Evolutionary conservation across 305 asterid genomes (phyloP).

Genomic region (Fraxinus baroniana): DNA sequence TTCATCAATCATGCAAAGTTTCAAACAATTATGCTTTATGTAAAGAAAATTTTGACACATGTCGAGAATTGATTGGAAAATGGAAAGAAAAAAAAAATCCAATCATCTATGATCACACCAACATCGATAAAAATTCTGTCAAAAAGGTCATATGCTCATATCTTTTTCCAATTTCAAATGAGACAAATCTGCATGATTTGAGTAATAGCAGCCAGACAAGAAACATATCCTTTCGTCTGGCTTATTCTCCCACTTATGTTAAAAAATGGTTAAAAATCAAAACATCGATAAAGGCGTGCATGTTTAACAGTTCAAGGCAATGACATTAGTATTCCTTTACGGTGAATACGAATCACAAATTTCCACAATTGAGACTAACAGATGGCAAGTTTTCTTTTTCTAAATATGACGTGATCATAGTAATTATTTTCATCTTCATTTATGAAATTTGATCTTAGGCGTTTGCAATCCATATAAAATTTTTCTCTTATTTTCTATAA

Average conservation of each 20-base stretch:
- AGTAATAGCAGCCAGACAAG: neutral
- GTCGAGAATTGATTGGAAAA: no score
- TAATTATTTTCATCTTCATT: no score
- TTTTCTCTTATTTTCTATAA: no score
- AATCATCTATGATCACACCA: no score
- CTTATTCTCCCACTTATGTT: neutral
- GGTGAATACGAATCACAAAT: neutral
- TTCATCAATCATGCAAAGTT: neutral
- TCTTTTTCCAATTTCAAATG: neutral
- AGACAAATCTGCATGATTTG: neutral
- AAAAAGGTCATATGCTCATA: no score
- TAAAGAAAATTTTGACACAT: no score
- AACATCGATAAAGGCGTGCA: neutral
- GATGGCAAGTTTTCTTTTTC: neutral
- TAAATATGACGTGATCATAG: neutral
- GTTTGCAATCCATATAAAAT: no score
- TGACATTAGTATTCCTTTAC: no score
- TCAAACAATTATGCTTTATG: no score
- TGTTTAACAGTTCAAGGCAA: neutral
- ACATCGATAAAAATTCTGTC: no score
- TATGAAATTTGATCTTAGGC: no score
- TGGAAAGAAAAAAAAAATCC: no score
- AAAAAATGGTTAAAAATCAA: neutral
- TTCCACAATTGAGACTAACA: neutral
- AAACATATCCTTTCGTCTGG: neutral